Evolutionary conservation across 768 basidiomycete species (phyloP), one percentile per base, ranked within the genome.

Genomic region (Agaricus bisporus): DNA sequence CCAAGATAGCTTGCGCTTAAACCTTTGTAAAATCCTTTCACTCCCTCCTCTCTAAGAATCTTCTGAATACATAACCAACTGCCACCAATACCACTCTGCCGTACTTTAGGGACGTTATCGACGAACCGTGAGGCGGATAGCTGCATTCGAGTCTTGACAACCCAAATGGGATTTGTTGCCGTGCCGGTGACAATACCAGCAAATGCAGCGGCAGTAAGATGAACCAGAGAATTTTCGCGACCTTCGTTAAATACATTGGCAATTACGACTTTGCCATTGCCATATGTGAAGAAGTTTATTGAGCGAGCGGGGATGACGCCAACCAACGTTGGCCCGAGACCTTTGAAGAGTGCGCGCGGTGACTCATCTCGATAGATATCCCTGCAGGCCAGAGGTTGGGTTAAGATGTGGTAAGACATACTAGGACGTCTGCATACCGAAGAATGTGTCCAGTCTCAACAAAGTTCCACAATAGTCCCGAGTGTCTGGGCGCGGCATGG

Each of bases 121-220:
- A 70, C 72, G 14, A 99, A 81, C 15, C 35, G 39, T 29, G 53
- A 54, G 11, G 39, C 53, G 14, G 53, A 54, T 25, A 54, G 47
- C 64, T 99, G 97, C 50, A 99, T 63, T 6, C 95, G 85, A 41
- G 97, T 99, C 69, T 98, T 99, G 56, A 99, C 92, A 44, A 99
- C 97, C 97, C 97, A 99, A 22, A 99, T 95, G 0, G 97, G 97
- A 67, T 99, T 99, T 18, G 97, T 98, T 10, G 83, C 91, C 0
- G 91, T 86, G 4, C 94, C 82, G 0, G 97, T 99, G 29, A 77
- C 74, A 59, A 98, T 73, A 0, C 95, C 95, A 1, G 95, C 95
- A 9, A 84, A 64, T 0, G 91, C 88, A 1, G 95, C 97, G 0
- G 95, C 89, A 1, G 74, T 57, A 20, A 98, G 83, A 66, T 98